Conservation (phyloP, 495 filamentous ascomycete genomes). For the Aspergillus sclerotioniger region DNA sequence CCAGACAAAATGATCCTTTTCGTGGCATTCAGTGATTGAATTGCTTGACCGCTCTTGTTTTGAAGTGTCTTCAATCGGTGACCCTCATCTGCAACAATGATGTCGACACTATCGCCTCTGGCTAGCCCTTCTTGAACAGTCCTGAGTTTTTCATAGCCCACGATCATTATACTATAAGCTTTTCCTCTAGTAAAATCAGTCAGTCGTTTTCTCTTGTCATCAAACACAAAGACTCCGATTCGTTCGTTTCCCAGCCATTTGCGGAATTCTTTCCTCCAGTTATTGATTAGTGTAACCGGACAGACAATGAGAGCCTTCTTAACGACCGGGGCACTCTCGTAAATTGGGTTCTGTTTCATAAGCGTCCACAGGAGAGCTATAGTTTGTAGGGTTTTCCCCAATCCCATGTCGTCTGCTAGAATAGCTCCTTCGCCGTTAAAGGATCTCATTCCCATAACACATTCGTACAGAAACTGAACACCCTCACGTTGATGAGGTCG, state of each 20-base stretch:
- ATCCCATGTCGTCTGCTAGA: slow-evolving; percentile 79
- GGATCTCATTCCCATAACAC: slow-evolving; percentile 74
- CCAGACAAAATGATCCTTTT: slow-evolving; percentile 71
- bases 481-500: slow-evolving; percentile 76
- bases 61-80: slow-evolving; percentile 79
- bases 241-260: slow-evolving; percentile 80
- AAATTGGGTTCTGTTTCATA: slow-evolving; percentile 75
- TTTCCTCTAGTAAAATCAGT: slow-evolving; percentile 77
- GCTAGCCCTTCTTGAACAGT: slow-evolving; percentile 66
- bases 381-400: slow-evolving; percentile 79
- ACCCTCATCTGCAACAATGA: slow-evolving; percentile 80
- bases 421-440: slow-evolving; percentile 75
- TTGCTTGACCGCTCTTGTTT: slow-evolving; percentile 76
- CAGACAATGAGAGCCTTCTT: slow-evolving; percentile 82
- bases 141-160: slow-evolving; percentile 78
- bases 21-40: slow-evolving; percentile 66
- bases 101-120: slow-evolving; percentile 64
- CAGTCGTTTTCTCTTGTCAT: slow-evolving; percentile 62
- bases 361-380: slow-evolving; percentile 79
- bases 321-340: slow-evolving; percentile 59
- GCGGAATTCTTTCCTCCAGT: slow-evolving; percentile 76
- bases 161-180: slow-evolving; percentile 75
- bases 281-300: slow-evolving; percentile 74
- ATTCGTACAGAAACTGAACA: slow-evolving; percentile 77
- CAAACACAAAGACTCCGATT: slow-evolving; percentile 72